These are phyloP conservation scores for Trypanosoma mega DNA, from an alignment of 208 protist species.

Conservation along the genomic window DNA sequence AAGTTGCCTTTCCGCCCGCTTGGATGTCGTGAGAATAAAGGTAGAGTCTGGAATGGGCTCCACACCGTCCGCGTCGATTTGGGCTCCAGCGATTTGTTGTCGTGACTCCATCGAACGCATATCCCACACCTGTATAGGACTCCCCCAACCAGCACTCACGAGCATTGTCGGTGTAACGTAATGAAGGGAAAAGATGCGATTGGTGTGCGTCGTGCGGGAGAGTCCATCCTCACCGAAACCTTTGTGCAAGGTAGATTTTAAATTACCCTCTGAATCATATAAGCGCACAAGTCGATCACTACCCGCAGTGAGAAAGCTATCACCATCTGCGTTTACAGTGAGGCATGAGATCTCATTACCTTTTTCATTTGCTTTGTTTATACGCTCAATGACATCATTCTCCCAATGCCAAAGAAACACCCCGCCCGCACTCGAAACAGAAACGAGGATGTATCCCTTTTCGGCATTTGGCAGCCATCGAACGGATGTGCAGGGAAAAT, in stretches of 20 bases:
- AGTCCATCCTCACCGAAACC: conserved; percentile 40
- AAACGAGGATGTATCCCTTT: conserved; percentile 40
- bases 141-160: conserved; percentile 86
- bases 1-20: conserved; percentile 36
- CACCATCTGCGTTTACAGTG: conserved; percentile 55
- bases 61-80: conserved; percentile 71
- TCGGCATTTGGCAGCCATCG: conserved; percentile 44
- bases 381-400: conserved; percentile 22
- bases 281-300: conserved; percentile 81
- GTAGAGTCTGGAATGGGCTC: conserved; percentile 54
- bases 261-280: conserved; percentile 50
- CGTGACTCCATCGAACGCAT: conserved; percentile 52
- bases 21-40: conserved; percentile 61
- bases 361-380: conserved; percentile 32
- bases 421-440: conserved; percentile 49
- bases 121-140: conserved; percentile 89
- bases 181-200: conserved; percentile 77
- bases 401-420: conserved; percentile 73
- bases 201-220: conserved; percentile 56
- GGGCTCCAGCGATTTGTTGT: conserved; percentile 43
- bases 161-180: conserved; percentile 50
- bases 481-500: conserved; percentile 55
- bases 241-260: conserved; percentile 34
- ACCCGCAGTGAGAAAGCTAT: conserved; percentile 69
- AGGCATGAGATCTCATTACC: conserved; percentile 72